Base-by-base conservation (phyloP, 2,329 filamentous ascomycete species). In the Dothistroma septosporum region DNA sequence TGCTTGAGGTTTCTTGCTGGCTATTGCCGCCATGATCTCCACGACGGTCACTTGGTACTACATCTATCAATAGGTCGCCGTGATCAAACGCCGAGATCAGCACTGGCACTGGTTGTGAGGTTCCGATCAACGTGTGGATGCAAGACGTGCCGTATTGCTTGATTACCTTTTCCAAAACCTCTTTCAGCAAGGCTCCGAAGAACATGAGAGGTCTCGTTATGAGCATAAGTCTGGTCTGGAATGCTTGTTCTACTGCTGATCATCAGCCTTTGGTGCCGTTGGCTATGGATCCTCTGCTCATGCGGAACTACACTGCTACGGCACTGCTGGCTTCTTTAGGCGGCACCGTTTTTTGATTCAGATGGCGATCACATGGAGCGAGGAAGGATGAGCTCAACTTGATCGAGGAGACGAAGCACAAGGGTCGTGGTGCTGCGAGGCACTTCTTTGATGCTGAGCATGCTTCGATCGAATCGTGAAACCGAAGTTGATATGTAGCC, bases 331-430 rank as follows among this genome's bases (percentile, higher is more conserved):
- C 88, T 0, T 81, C 85, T 41, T 55, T 86, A 8, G 88, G 86
- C 37, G 87, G 86, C 24, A 63, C 80, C 4, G 78, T 79, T 1
- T 91, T 92, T 77, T 92, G 87, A 87, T 72, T 87, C 68, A 84
- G 81, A 69, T 89, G 88, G 78, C 77, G 80, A 44, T 78, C 82
- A n/a, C 78, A 88, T 10, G 89, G 92, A 70, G 76, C 74, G 28
- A 78, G 86, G 65, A 89, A 92, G 71, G 89, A 91, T 72, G 78
- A 80, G 68, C 77, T 88, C 66, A 92, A 92, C 74, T 82, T 85
- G 81, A 74, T 85, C 72, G 70, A 76, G 59, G 55, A 59, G 52
- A 65, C 68, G 35, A 68, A 66, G 49, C 70, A 70, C 53, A 66
- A 66, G 63, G 68, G 68, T 37, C 50, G 63, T 14, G 63, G 63